phyloP scores from a whole-genome alignment of 2,329 filamentous ascomycete genomes.

The Didymella pomorum region DNA sequence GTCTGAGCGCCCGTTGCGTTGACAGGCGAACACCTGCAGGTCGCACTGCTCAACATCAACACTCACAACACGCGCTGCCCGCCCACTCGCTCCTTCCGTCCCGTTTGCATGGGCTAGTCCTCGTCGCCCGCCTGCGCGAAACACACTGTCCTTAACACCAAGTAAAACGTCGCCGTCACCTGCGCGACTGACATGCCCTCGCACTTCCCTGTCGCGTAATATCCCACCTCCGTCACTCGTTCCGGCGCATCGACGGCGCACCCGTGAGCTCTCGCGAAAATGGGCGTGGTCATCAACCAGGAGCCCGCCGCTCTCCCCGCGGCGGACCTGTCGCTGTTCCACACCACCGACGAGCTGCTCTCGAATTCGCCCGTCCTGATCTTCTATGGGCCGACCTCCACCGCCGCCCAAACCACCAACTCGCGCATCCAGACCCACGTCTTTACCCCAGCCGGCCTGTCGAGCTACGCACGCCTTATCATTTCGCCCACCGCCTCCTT shows the following conservation, averaged over 20 bases:
- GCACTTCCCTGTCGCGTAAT: slow-evolving; percentile 15
- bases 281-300: slow-evolving; percentile 79
- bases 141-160: slow-evolving; percentile 16
- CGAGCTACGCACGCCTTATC: slow-evolving; percentile 88
- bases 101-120: slow-evolving; percentile 10
- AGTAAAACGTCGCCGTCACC: slow-evolving; percentile 10
- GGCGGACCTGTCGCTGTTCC: slow-evolving; percentile 86
- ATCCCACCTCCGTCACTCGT: slow-evolving; percentile 41
- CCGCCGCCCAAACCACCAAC: slow-evolving; percentile 85
- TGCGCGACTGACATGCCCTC: slow-evolving; percentile 18
- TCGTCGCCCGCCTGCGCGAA: background rate
- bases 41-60: slow-evolving; percentile 11
- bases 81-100: slow-evolving; percentile 13
- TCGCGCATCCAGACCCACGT: slow-evolving; percentile 95
- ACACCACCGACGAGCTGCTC: slow-evolving; percentile 84
- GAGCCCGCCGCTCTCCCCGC: slow-evolving; percentile 78
- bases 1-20: slow-evolving; percentile 1
- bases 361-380: slow-evolving; percentile 83
- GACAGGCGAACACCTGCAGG: slow-evolving; percentile 15
- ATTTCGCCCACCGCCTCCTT: slow-evolving; percentile 91
- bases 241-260: slow-evolving; percentile 29
- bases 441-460: slow-evolving; percentile 86
- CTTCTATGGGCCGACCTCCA: slow-evolving; percentile 92
- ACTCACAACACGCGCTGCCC: slow-evolving; percentile 10
- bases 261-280: slow-evolving; percentile 59